phyloP scores from a whole-genome alignment of 805 yeast genomes.

The Nakazawaea laoshanensis region DNA sequence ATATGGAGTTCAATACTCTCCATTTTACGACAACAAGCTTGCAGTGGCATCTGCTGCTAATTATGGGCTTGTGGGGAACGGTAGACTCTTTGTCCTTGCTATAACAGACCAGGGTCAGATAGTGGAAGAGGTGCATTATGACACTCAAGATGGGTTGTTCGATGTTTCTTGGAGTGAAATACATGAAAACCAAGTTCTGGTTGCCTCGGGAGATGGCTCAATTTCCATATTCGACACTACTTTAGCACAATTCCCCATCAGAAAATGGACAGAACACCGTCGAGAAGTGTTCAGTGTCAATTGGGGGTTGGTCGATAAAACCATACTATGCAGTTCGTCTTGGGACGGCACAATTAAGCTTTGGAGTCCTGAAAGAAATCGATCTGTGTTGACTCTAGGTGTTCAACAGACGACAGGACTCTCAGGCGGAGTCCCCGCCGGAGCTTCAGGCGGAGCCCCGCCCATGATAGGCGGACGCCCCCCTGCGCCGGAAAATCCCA shows the following conservation, averaged over 20 bases:
- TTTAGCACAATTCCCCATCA: conserved; percentile 60
- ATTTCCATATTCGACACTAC: conserved; percentile 73
- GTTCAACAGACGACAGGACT: conserved; percentile 17
- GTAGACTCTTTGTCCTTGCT: conserved; percentile 63
- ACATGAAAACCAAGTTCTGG: conserved; percentile 78
- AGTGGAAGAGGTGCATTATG: conserved; percentile 47
- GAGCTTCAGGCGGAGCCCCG: conserved; percentile 5
- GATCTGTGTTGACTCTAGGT: conserved; percentile 49
- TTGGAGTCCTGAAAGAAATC: conserved; percentile 59
- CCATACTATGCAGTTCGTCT: conserved; percentile 64
- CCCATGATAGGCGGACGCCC: conserved; percentile 17
- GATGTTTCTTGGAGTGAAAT: conserved; percentile 85
- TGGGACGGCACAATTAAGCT: conserved; percentile 90
- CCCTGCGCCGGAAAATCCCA: conserved; percentile 17
- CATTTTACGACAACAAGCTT: conserved; percentile 80
- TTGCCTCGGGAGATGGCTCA: conserved; percentile 88
- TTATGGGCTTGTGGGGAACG: conserved; percentile 92
- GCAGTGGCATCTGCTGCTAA: conserved; percentile 91
- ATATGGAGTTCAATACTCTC: conserved; percentile 81
- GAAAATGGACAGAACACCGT: conserved; percentile 69
- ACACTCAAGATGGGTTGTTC: conserved; percentile 90
- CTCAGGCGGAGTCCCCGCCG: neutral
- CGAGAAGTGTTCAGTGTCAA: conserved; percentile 27
- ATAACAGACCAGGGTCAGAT: conserved; percentile 63
- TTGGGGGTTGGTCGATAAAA: conserved; percentile 33